A percentile compares a stretch with the other conserved stretches of the same genome.
These are phyloP conservation scores for Entelexis paramagnoliae DNA, from an alignment of 1,139 yeast genomes.

Conservation along the genomic window DNA sequence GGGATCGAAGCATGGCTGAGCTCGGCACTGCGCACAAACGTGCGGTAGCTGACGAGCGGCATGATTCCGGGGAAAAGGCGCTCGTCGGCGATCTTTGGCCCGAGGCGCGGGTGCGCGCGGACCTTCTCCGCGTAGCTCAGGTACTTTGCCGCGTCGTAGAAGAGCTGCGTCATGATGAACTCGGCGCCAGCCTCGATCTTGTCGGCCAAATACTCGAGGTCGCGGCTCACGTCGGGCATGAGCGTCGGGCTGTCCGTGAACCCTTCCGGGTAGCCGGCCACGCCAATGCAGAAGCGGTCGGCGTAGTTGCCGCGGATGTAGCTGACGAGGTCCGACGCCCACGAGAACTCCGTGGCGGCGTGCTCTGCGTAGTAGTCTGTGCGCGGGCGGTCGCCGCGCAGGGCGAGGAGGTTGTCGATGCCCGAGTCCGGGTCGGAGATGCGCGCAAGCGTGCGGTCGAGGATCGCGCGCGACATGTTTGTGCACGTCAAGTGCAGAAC, in stretches of 20 bases:
- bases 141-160: conserved; percentile 65
- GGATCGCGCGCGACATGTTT: conserved; percentile 64
- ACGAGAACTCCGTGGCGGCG: conserved; percentile 19
- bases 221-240: conserved; percentile 22
- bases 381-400: conserved; percentile 86
- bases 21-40: conserved; percentile 80
- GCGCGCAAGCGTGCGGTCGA: conserved; percentile 58
- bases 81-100: conserved; percentile 36
- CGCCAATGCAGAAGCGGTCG: conserved; percentile 75
- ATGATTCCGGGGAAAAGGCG: conserved; percentile 82
- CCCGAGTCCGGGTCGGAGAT: conserved; percentile 61
- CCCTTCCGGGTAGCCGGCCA: conserved; percentile 95
- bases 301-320: conserved; percentile 63
- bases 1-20: conserved; percentile 88
- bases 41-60: conserved; percentile 88
- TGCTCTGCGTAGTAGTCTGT: conserved; percentile 20
- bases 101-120: conserved; percentile 34
- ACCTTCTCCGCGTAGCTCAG: conserved; percentile 39
- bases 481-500: conserved; percentile 95
- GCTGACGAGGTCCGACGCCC: conserved; percentile 52
- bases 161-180: conserved; percentile 87
- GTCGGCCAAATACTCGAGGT: conserved; percentile 34
- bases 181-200: conserved; percentile 91
- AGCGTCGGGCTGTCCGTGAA: conserved; percentile 37
- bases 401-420: conserved; percentile 75